Evolutionary conservation across 768 basidiomycete genomes (phyloP).

Genomic region (Calocera viscosa): DNA sequence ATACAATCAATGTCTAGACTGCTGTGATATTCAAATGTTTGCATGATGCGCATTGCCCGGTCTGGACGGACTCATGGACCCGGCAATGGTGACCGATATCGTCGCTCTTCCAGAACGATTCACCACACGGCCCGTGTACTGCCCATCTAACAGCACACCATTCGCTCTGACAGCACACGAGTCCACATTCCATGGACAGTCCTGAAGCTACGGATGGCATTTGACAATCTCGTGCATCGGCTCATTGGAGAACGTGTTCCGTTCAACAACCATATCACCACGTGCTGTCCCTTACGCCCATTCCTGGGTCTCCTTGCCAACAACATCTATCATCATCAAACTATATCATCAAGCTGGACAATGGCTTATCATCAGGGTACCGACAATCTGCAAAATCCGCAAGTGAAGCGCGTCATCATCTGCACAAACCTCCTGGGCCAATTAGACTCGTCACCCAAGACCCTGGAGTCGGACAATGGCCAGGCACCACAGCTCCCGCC

Average conservation of each 20-base stretch:
- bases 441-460: not conserved
- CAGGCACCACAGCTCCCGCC: not conserved
- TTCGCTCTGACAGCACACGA: not conserved
- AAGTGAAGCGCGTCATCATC: no score
- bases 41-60: no score
- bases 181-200: not conserved
- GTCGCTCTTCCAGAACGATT: not conserved
- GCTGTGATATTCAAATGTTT: not conserved
- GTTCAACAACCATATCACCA: not conserved
- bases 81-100: no score
- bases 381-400: not conserved
- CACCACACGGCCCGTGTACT: not conserved
- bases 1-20: not conserved
- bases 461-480: not conserved
- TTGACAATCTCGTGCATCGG: not conserved
- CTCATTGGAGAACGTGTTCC: not conserved
- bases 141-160: not conserved
- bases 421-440: no score
- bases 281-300: not conserved
- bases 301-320: not conserved
- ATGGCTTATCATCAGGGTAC: slow-evolving; percentile 2
- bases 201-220: not conserved
- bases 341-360: not conserved
- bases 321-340: not conserved
- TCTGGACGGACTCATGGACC: no score